Evolutionary conservation across 140 eudicot genomes (phyloP), one percentile per base, ranked within the genome.

Genomic region (Erigeron philadelphicus): DNA sequence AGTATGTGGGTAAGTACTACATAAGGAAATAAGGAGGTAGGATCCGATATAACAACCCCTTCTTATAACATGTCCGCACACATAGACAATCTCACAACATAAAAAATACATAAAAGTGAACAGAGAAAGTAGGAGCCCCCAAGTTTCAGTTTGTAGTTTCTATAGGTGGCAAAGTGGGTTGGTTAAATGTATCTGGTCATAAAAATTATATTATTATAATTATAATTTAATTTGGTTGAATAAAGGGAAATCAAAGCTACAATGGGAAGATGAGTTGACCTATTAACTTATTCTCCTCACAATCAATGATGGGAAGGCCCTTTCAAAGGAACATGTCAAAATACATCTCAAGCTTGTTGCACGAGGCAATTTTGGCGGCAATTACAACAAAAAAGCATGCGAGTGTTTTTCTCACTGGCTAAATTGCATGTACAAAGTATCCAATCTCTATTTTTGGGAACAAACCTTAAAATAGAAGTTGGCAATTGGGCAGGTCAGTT

Each of bases 281-380:
- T 76, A 66, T 67, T 95, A 88, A 78, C 81, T 88, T 18, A 83
- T 80, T 67, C 84, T 72, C 46, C 66, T 83, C 72, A 92, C 88
- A 69, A 80, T 86, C 5, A 83, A 52, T 54, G 92, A 79, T 6
- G 84, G 74, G 67, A 81, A 75, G 68, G 43, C 61, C 43, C 52
- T 67, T 55, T 75, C 79, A 74, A 88, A 81, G 73, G 92, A 84
- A 43, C 91, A 73, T 64, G 76, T 35, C 68, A 86, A 84, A 41
- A 84, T 95, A 12, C 96, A 21, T 21, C 25, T 21, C 96, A 21
- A 92, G 98, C 79, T 81, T 88, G 85, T 75, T 91, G 84, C 98
- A 89, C 70, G 77, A 86, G 76, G 72, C 79, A 83, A 65, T 74
- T 89, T 66, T 18, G 70, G 64, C 3, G 75, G 79, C 71, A 81